phyloP scores from a whole-genome alignment of 1,284 basidiomycete species.

The Megacollybia platyphylla region DNA sequence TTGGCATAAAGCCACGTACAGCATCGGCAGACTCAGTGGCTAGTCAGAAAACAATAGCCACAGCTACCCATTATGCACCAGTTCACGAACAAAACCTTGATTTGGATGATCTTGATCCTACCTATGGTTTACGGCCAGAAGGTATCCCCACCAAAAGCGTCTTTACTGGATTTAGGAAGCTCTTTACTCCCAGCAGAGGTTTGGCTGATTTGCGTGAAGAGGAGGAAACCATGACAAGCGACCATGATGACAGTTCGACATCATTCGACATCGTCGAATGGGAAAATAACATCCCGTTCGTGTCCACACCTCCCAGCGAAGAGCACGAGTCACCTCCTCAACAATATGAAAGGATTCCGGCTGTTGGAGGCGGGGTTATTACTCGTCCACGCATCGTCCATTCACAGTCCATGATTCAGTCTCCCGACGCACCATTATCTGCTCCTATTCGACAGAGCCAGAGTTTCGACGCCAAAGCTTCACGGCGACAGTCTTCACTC shows the following conservation, averaged over 20 bases:
- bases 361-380: slow-evolving; percentile 67
- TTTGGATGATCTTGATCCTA: slow-evolving; percentile 88
- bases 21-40: slow-evolving; percentile 22
- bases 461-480: background rate
- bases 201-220: slow-evolving; percentile 74
- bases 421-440: slow-evolving; percentile 1
- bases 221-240: slow-evolving; percentile 27
- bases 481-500: background rate
- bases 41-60: slow-evolving; percentile 13
- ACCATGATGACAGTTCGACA: slow-evolving; percentile 33
- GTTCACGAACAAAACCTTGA: slow-evolving; percentile 45
- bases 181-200: slow-evolving; percentile 58
- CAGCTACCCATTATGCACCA: slow-evolving; percentile 13
- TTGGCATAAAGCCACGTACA: slow-evolving; percentile 6
- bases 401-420: slow-evolving; percentile 35
- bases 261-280: slow-evolving; percentile 58
- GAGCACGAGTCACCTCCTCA: slow-evolving; percentile 16
- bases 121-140: slow-evolving; percentile 92
- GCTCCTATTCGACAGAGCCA: slow-evolving; percentile 3
- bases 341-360: slow-evolving; percentile 64
- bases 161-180: slow-evolving; percentile 59
- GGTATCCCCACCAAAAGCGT: slow-evolving; percentile 67
- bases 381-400: slow-evolving; percentile 67
- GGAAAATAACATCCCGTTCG: slow-evolving; percentile 41
- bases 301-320: slow-evolving; percentile 13